Evolutionary conservation across 2,329 filamentous ascomycete genomes (phyloP).

Genomic region (Aspergillus ruber): DNA sequence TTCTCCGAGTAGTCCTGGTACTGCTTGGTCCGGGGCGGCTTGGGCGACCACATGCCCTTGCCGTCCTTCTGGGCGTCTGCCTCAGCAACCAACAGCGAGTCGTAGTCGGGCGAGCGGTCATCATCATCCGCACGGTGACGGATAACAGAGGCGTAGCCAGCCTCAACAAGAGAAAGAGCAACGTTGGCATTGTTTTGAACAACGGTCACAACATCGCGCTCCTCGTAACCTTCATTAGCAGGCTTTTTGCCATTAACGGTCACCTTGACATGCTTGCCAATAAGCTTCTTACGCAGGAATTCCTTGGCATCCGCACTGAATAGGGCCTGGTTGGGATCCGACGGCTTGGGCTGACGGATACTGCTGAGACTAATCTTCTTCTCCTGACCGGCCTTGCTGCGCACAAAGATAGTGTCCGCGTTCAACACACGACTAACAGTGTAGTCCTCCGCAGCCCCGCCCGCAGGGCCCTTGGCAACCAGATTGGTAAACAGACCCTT

Average conservation of each 20-base stretch:
- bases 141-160: conserved; percentile 88
- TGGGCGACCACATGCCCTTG: conserved; percentile 93
- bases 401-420: conserved; percentile 81
- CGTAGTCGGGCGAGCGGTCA: conserved; percentile 89
- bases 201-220: conserved; percentile 88
- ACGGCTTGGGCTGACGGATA: conserved; percentile 83
- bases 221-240: conserved; percentile 83
- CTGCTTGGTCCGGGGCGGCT: conserved; percentile 73
- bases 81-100: conserved; percentile 48
- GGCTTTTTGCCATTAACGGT: conserved; percentile 86
- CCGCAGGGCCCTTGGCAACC: conserved; percentile 54
- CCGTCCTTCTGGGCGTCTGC: conserved; percentile 69
- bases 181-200: conserved; percentile 80
- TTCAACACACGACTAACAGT: conserved; percentile 78
- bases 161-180: conserved; percentile 77
- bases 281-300: conserved; percentile 84
- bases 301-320: conserved; percentile 95
- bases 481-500: conserved; percentile 76
- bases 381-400: conserved; percentile 76
- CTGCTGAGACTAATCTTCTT: conserved; percentile 90
- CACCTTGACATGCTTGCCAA: conserved; percentile 90
- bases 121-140: conserved; percentile 91
- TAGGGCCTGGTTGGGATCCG: conserved; percentile 77
- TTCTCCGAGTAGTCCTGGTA: conserved; percentile 88
- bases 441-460: conserved; percentile 65